Evolutionary conservation across 2,329 filamentous ascomycete genomes (phyloP).

Genomic region (Cordyceps pruinosa): DNA sequence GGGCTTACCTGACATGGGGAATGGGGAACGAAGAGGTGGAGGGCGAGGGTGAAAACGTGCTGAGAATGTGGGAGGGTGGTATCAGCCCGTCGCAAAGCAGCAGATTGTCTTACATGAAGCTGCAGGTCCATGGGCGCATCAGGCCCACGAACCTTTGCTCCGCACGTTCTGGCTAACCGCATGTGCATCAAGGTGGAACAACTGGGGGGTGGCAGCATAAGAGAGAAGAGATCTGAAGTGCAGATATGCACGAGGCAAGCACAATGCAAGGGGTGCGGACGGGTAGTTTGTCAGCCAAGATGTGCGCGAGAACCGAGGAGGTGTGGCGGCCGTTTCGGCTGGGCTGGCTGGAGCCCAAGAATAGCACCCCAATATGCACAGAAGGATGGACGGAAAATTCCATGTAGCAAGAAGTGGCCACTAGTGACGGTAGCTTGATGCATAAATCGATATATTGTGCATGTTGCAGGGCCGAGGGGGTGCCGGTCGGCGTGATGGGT

Average conservation of each 20-base stretch:
- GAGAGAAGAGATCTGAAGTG: background rate
- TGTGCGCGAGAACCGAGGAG: slow-evolving; percentile 1
- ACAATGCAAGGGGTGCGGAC: background rate
- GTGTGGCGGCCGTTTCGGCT: background rate
- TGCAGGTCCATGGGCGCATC: background rate
- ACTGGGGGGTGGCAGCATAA: background rate
- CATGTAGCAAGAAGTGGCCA: background rate
- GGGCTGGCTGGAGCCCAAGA: background rate
- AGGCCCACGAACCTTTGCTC: background rate
- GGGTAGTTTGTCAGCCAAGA: slow-evolving; percentile 1
- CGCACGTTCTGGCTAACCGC: background rate
- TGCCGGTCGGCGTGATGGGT: background rate
- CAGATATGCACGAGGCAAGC: background rate
- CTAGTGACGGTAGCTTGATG: background rate
- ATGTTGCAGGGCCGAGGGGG: background rate
- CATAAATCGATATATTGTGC: slow-evolving; percentile 10
- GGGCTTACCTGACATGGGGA: slow-evolving; percentile 9
- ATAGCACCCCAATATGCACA: slow-evolving; percentile 1
- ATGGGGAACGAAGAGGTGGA: background rate
- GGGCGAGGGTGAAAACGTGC: slow-evolving; percentile 1
- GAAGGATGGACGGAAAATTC: slow-evolving; percentile 5
- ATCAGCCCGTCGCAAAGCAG: slow-evolving; percentile 6
- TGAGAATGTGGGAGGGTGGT: slow-evolving; percentile 3
- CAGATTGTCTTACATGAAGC: slow-evolving; percentile 11
- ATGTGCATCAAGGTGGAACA: background rate